phyloP scores from a whole-genome alignment of 1,284 basidiomycete genomes.

The Omphalotus olearius region DNA sequence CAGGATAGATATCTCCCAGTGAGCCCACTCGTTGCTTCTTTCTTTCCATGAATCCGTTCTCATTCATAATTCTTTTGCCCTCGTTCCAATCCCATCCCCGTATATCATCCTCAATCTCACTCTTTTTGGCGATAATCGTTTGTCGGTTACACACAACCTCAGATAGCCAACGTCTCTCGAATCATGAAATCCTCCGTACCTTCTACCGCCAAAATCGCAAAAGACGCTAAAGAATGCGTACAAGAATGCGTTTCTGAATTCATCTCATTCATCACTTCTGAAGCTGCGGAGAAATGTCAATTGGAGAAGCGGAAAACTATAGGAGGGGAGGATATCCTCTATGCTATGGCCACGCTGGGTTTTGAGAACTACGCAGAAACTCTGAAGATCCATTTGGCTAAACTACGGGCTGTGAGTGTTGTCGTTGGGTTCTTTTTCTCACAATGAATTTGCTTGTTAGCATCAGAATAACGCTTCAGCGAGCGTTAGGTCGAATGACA shows the following conservation, averaged over 20 bases:
- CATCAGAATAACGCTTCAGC: slow-evolving; percentile 63
- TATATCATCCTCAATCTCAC: neutral
- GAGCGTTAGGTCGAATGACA: too few species aligned
- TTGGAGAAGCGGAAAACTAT: slow-evolving; percentile 78
- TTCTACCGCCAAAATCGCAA: slow-evolving; percentile 91
- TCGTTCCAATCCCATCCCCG: neutral
- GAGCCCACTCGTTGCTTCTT: slow-evolving; percentile 22
- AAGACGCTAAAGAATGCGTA: slow-evolving; percentile 95
- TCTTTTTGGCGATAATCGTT: too few species aligned
- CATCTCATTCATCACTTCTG: slow-evolving; percentile 91
- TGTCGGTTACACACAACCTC: too few species aligned
- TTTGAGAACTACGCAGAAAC: slow-evolving; percentile 95
- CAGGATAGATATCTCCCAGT: slow-evolving; percentile 91
- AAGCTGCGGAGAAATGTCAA: slow-evolving; percentile 86
- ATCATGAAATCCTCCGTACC: slow-evolving; percentile 94
- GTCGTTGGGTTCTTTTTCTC: slow-evolving; percentile 83
- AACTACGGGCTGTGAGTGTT: slow-evolving; percentile 79
- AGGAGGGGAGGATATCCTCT: slow-evolving; percentile 87
- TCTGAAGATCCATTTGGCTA: slow-evolving; percentile 85
- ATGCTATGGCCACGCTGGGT: slow-evolving; percentile 84
- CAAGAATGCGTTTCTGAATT: slow-evolving; percentile 97
- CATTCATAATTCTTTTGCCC: slow-evolving; percentile 1
- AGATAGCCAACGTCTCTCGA: slow-evolving; percentile 94
- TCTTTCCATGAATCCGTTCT: neutral
- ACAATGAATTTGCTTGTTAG: slow-evolving; percentile 82